Evolutionary conservation across 129 eudicot genomes (phyloP).

Genomic region (Artemisia annua): DNA sequence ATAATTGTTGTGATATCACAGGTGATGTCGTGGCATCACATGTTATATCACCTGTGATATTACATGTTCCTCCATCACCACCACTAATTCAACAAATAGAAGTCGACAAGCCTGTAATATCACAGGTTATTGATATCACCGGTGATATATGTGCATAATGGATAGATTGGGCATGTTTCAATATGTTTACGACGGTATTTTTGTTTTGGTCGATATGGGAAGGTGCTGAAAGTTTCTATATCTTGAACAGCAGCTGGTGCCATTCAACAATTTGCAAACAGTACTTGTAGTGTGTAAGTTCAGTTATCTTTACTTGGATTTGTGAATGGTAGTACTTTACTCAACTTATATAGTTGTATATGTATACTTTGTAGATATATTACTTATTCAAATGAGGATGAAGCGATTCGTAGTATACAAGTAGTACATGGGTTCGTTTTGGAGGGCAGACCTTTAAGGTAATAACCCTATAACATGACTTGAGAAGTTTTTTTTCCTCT

Average conservation of each 20-base stretch:
- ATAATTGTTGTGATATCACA: no score
- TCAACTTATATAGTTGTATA: neutral
- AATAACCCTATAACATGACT: slow-evolving; percentile 22
- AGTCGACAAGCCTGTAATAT: no score
- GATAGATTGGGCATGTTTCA: no score
- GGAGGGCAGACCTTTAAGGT: slow-evolving; percentile 94
- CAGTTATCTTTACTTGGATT: neutral
- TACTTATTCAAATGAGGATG: slow-evolving; percentile 93
- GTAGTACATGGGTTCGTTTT: slow-evolving; percentile 85
- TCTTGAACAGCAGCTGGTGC: slow-evolving; percentile 94
- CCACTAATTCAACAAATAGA: no score
- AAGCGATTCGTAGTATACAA: slow-evolving; percentile 95
- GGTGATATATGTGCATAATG: no score
- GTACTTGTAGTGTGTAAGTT: slow-evolving; percentile 98
- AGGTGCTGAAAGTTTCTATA: slow-evolving; percentile 92
- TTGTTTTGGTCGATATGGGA: slow-evolving; percentile 97
- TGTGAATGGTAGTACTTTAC: neutral
- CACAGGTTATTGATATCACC: no score
- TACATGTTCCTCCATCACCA: no score
- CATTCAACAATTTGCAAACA: slow-evolving; percentile 90
- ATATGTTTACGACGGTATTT: no score
- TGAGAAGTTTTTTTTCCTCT: neutral
- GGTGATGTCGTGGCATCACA: no score
- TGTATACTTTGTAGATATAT: slow-evolving; percentile 60
- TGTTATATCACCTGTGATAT: no score